Evolutionary conservation across 345 rosid genomes (phyloP).

Genomic region (Orychophragmus violaceus): DNA sequence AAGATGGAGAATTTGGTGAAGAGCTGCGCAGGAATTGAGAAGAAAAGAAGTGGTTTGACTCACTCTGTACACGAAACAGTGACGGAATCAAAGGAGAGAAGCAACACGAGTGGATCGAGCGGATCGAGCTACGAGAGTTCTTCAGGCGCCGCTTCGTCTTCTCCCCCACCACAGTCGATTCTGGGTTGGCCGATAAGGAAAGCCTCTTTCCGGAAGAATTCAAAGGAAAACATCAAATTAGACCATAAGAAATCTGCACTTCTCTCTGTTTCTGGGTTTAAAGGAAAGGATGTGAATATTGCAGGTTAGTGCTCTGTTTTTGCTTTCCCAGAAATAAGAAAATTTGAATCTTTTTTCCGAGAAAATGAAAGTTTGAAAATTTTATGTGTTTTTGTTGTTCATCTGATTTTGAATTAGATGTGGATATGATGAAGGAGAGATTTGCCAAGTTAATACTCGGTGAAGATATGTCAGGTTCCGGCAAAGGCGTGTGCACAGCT

Average conservation of each 20-base stretch:
- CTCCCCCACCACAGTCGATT: constrained; percentile 43
- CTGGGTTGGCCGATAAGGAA: constrained; percentile 94
- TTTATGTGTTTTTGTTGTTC: too few species aligned
- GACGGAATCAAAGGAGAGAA: constrained; percentile 50
- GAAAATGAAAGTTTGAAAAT: too few species aligned
- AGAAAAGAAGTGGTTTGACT: constrained; percentile 24
- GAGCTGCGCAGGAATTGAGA: constrained; percentile 40
- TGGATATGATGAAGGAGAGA: constrained; percentile 94
- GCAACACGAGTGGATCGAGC: constrained; percentile 39
- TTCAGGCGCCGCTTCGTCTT: constrained; percentile 26
- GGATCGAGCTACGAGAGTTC: constrained; percentile 40
- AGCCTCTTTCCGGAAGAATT: constrained; percentile 47
- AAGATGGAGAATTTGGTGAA: constrained; percentile 56
- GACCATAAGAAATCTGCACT: constrained; percentile 28
- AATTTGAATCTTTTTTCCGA: background rate
- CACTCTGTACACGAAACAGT: constrained; percentile 41
- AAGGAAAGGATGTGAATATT: constrained; percentile 32
- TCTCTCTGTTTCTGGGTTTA: constrained; percentile 35
- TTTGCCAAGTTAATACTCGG: constrained; percentile 91
- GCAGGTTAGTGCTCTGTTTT: constrained; percentile 48
- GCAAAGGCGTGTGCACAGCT: constrained; percentile 88
- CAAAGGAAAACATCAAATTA: constrained; percentile 29
- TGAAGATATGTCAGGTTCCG: constrained; percentile 98
- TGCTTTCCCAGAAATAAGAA: background rate
- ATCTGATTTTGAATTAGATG: constrained; percentile 34